phyloP scores from a whole-genome alignment of 768 basidiomycete genomes.

The Suillus americanus region DNA sequence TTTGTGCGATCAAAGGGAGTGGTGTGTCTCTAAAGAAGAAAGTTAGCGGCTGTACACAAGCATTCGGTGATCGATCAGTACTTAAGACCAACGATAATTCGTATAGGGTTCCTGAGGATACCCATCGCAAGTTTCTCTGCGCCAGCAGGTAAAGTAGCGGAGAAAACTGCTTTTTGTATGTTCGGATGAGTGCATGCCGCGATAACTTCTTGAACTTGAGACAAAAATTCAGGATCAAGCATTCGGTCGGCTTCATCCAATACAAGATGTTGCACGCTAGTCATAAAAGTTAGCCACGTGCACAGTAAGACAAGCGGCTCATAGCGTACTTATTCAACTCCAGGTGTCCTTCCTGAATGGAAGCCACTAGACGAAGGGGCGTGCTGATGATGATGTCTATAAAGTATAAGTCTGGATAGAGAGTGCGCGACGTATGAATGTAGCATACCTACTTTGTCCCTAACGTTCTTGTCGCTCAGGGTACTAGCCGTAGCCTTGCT shows the following conservation, averaged over 20 bases:
- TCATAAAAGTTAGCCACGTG: conserved; percentile 5
- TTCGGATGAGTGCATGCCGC: conserved; percentile 66
- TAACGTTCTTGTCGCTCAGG: conserved; percentile 65
- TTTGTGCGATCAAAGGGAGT: conserved; percentile 85
- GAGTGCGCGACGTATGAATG: conserved; percentile 3
- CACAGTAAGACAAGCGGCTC: conserved; percentile 4
- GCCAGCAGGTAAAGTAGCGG: conserved; percentile 89
- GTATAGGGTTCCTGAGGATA: conserved; percentile 82
- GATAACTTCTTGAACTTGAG: conserved; percentile 87
- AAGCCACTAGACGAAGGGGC: conserved; percentile 82
- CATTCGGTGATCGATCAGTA: conserved; percentile 27
- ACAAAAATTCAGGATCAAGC: conserved; percentile 83
- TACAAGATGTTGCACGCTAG: conserved; percentile 81
- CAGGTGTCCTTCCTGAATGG: conserved; percentile 66
- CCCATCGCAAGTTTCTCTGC: conserved; percentile 86
- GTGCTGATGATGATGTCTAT: conserved; percentile 91
- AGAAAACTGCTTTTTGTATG: conserved; percentile 88
- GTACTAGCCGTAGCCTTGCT: conserved; percentile 90
- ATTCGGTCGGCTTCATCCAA: conserved; percentile 93
- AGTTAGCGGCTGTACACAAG: conserved; percentile 14
- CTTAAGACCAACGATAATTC: conserved; percentile 97
- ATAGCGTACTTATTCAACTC: conserved; percentile 68
- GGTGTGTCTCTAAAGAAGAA: conserved; percentile 76
- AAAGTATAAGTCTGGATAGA: conserved; percentile 1
- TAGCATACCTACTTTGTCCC: conserved; percentile 75